phyloP scores from a whole-genome alignment of 176 grass and related monocot genomes.

The Aegilops speltoides region DNA sequence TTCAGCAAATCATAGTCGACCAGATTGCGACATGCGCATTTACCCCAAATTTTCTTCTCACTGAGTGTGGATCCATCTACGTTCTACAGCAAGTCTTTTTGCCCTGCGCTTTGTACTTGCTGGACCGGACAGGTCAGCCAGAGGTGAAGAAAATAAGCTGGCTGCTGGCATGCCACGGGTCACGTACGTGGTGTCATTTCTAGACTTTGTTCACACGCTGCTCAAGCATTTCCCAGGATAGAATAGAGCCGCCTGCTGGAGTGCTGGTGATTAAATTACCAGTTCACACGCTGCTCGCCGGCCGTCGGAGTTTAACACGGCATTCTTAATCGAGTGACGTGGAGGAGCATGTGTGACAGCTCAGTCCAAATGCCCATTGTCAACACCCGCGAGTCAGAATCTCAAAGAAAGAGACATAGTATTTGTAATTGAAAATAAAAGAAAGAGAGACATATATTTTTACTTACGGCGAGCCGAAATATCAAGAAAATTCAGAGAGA shows the following conservation, averaged over 20 bases:
- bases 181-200: neutral
- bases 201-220: too few species aligned
- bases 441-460: too few species aligned
- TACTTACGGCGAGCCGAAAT: neutral
- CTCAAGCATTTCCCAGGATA: too few species aligned
- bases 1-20: neutral
- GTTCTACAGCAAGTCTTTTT: too few species aligned
- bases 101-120: too few species aligned
- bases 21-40: neutral
- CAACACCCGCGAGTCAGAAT: neutral
- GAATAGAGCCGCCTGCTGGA: too few species aligned
- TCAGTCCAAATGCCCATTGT: neutral
- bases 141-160: too few species aligned
- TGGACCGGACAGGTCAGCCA: too few species aligned
- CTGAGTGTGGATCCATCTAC: too few species aligned
- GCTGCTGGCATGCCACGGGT: too few species aligned
- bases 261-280: neutral
- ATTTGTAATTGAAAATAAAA: too few species aligned
- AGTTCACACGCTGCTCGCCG: neutral
- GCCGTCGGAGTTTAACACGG: neutral
- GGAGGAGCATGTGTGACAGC: neutral
- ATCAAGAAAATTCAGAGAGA: neutral
- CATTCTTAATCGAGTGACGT: neutral
- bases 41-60: neutral
- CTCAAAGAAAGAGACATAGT: neutral